A percentile compares a stretch with the other conserved stretches of the same genome.
Conservation (phyloP, 2,329 filamentous ascomycete genomes). For the Scytalidium lignicola region DNA sequence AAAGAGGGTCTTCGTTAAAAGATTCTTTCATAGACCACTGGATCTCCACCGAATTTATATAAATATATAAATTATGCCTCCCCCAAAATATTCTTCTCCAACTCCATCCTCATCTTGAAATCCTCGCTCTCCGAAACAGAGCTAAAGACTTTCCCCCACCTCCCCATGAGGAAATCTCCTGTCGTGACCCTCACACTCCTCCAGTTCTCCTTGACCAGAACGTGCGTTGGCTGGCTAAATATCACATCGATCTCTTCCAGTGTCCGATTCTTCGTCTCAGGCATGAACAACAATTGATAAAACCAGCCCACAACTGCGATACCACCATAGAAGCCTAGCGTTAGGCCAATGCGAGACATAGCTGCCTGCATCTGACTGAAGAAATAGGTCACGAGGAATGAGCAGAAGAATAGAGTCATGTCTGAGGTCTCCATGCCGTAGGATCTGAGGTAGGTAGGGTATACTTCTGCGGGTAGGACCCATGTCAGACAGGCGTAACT, state of each 20-base stretch:
- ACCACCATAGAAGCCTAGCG: constrained; percentile 68
- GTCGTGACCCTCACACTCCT: constrained; percentile 25
- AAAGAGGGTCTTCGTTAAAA: too few species aligned
- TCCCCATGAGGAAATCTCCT: constrained; percentile 18
- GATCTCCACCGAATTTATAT: too few species aligned
- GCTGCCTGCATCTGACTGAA: constrained; percentile 64
- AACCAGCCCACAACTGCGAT: constrained; percentile 66
- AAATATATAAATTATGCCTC: too few species aligned
- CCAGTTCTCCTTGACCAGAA: constrained; percentile 57
- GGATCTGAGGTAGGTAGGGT: constrained; percentile 65
- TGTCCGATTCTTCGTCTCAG: constrained; percentile 61
- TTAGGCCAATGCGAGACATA: constrained; percentile 61
- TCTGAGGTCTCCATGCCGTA: constrained; percentile 72
- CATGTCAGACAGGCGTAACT: constrained; percentile 60
- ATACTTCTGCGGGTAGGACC: constrained; percentile 65
- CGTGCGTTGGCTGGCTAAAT: constrained; percentile 57
- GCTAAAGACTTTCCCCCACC: constrained; percentile 25
- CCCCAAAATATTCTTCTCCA: constrained; percentile 1
- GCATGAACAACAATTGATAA: constrained; percentile 72
- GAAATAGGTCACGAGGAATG: constrained; percentile 72
- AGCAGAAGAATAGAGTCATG: constrained; percentile 63
- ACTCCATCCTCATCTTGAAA: constrained; percentile 21
- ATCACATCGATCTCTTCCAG: constrained; percentile 68
- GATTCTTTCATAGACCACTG: background rate
- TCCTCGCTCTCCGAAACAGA: constrained; percentile 23